Percentiles rank a stretch among this genome's conserved stretches.
Conservation (phyloP, 2,329 filamentous ascomycete species). For the Ambrosiella cleistominuta region DNA sequence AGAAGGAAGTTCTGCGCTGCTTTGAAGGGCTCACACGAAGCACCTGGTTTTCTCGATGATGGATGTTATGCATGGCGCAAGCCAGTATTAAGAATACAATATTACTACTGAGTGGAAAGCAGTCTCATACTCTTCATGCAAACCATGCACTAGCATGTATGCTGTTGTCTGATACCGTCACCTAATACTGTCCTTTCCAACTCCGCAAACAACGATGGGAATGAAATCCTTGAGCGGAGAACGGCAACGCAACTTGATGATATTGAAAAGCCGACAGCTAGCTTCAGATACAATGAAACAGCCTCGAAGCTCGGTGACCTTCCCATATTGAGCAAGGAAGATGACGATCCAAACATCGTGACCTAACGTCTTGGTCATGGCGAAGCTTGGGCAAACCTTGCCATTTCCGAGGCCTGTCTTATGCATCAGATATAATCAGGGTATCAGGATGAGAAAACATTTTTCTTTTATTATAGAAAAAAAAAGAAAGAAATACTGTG, state of each 20-base stretch:
- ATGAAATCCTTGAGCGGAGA: neutral
- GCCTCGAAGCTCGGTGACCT: neutral
- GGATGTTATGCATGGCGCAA: neutral
- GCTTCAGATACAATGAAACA: no score
- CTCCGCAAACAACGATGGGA: neutral
- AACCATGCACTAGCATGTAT: neutral
- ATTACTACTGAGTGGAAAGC: neutral
- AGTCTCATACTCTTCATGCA: neutral
- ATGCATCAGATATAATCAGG: neutral
- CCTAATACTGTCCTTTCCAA: neutral
- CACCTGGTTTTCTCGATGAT: neutral
- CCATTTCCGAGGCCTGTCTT: neutral
- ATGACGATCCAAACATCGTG: constrained; percentile 1
- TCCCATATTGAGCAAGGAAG: constrained; percentile 1
- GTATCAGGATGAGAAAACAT: neutral
- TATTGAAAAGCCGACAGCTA: neutral
- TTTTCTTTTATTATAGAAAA: neutral
- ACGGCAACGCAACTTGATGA: neutral
- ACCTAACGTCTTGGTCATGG: neutral
- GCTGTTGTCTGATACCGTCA: neutral
- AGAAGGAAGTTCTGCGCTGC: neutral
- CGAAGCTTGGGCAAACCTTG: constrained; percentile 1
- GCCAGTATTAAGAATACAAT: neutral
- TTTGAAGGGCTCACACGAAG: neutral
- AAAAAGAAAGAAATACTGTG: neutral